Conservation (phyloP, 2,329 filamentous ascomycete genomes). For the Ophiostoma triangulosporum region DNA sequence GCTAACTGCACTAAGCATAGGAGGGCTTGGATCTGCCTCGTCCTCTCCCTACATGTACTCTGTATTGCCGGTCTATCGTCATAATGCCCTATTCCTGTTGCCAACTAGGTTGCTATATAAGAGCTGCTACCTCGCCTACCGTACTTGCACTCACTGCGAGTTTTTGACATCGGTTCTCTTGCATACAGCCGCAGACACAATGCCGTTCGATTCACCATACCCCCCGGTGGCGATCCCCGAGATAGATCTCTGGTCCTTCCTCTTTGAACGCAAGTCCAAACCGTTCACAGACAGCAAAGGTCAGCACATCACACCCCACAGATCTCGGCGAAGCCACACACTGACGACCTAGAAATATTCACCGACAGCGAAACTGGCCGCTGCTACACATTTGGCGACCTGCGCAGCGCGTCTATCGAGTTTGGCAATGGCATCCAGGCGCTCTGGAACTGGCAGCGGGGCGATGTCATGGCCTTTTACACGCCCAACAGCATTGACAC, state of each 20-base stretch:
- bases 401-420: constrained; percentile 51
- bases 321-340: not conserved
- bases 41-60: no score
- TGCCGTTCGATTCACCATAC: constrained; percentile 60
- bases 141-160: no score
- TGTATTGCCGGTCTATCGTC: no score
- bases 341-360: constrained; percentile 50
- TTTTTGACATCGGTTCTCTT: no score
- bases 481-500: constrained; percentile 80
- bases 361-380: constrained; percentile 57
- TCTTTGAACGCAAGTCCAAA: constrained; percentile 57
- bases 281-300: constrained; percentile 60
- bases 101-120: no score
- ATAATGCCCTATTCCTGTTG: no score
- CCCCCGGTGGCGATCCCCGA: constrained; percentile 55
- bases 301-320: constrained; percentile 19
- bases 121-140: no score
- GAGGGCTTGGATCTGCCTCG: no score
- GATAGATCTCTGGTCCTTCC: constrained; percentile 62
- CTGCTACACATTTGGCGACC: constrained; percentile 56
- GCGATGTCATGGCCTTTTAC: constrained; percentile 72
- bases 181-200: no score
- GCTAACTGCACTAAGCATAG: not conserved
- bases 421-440: constrained; percentile 71
- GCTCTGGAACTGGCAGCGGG: constrained; percentile 64